Conservation (phyloP, 2,329 filamentous ascomycete species). For the Blastomyces parvus region DNA sequence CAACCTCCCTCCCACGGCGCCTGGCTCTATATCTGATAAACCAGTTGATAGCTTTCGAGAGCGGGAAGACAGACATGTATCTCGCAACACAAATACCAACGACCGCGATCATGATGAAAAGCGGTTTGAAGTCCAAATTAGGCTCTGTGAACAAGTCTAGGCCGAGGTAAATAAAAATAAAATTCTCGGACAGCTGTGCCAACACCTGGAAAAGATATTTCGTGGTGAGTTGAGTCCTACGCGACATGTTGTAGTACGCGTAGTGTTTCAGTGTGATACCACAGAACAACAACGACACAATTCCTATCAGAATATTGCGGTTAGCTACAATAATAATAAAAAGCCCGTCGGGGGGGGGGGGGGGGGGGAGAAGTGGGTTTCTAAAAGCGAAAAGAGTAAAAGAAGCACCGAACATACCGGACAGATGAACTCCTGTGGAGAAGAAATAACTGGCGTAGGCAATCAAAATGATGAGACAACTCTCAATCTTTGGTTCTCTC, state of each 20-base stretch:
- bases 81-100: slow-evolving; percentile 84
- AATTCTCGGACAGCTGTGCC: slow-evolving; percentile 93
- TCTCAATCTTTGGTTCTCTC: slow-evolving; percentile 91
- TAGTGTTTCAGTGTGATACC: slow-evolving; percentile 98
- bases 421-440: slow-evolving; percentile 90
- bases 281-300: slow-evolving; percentile 92
- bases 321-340: slow-evolving; percentile 4
- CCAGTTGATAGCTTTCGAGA: slow-evolving; percentile 84
- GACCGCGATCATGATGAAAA: slow-evolving; percentile 88
- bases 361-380: background rate
- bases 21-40: slow-evolving; percentile 78
- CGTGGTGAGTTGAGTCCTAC: slow-evolving; percentile 90
- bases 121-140: slow-evolving; percentile 78
- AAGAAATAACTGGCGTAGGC: slow-evolving; percentile 97
- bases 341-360: too few relatives aligned
- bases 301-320: slow-evolving; percentile 49
- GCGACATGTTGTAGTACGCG: slow-evolving; percentile 99
- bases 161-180: slow-evolving; percentile 98
- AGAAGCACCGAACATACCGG: slow-evolving; percentile 54
- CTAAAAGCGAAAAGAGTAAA: background rate
- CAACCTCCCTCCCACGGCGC: slow-evolving; percentile 62
- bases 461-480: slow-evolving; percentile 84
- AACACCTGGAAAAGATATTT: slow-evolving; percentile 96
- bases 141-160: slow-evolving; percentile 89
- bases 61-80: slow-evolving; percentile 89